Evolutionary conservation across 352 stramenopile genomes (phyloP), one percentile per base, ranked within the genome.

Genomic region (Phytophthora rubi): DNA sequence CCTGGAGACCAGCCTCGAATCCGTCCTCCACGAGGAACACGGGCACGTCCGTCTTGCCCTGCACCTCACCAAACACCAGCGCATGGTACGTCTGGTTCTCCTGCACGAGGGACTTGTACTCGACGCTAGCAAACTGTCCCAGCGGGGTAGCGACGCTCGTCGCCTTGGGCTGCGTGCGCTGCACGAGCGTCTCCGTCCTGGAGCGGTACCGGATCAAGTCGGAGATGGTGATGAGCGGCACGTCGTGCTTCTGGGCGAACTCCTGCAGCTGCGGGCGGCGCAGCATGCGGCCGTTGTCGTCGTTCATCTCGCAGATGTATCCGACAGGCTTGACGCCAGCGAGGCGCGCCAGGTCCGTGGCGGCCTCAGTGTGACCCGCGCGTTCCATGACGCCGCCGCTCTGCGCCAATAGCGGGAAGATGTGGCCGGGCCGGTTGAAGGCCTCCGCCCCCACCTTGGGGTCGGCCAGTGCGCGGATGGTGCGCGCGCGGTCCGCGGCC

Each of bases 191-290:
- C 75, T 96, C 88, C 0, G 72, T 83, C 28, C 97, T 82, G 44
- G 91, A 83, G 62, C 96, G 84, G 76, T 99, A 99, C 58, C 97
- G 92, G 68, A 95, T 93, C 39, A 99, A 76, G 88, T 99, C 97
- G 8, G 91, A 98, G 79, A 99, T 99, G 53, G 95, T 99, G 28
- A 98, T 99, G 56, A 99, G 77, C 30, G 98, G 94, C 47, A 98
- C 84, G 10, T 92, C 83, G 71, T 97, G 92, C 61, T 90, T 84
- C 75, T 84, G 73, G 30, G 94, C 95, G 71, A 99, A 99, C 52
- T 86, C 80, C 59, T 97, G 91, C 26, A 96, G 69, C 67, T 94
- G 74, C 16, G 86, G 84, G 10, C 88, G 83, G 51, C 88, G 86
- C 68, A 96, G 73, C 86, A 96, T 94, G 35, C 76, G 68, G 10